A percentile compares a stretch with the other conserved stretches of the same genome.
Evolutionary conservation across 306 rosid species (phyloP).

Genomic region (Lablab purpureus): DNA sequence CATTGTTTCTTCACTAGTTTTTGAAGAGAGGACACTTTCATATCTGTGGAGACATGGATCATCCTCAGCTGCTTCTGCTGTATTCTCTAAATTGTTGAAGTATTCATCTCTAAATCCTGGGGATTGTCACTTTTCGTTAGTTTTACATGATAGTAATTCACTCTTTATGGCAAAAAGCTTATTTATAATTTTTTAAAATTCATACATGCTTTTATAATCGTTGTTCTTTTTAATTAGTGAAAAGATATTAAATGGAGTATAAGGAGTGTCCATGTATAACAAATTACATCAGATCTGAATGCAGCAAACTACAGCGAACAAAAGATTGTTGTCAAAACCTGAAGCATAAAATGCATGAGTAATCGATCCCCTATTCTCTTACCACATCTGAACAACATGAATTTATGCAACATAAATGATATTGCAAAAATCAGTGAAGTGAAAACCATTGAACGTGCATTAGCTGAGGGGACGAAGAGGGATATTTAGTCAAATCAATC

Average conservation of each 20-base stretch:
- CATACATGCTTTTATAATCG: no score
- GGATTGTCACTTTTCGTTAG: neutral
- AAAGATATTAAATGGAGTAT: no score
- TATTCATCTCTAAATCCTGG: slow-evolving; percentile 55
- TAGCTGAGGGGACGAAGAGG: neutral
- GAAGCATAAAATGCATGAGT: neutral
- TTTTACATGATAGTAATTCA: neutral
- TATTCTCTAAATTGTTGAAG: slow-evolving; percentile 36
- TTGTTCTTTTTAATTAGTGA: no score
- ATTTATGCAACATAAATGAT: neutral
- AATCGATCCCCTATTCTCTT: neutral
- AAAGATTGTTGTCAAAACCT: no score
- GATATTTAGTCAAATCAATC: neutral
- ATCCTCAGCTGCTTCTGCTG: neutral
- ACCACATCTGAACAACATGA: neutral
- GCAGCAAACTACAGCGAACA: no score
- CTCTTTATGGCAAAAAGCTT: no score
- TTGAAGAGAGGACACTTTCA: slow-evolving; percentile 58
- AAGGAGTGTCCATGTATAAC: neutral
- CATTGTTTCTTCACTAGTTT: slow-evolving; percentile 58
- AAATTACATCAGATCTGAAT: no score
- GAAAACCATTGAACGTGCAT: neutral
- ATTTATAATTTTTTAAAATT: no score
- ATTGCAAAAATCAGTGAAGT: neutral
- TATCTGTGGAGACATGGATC: slow-evolving; percentile 49